These are phyloP conservation scores for Syncephalis fuscata DNA, from an alignment of 371 early-diverging fungal species.

Conservation along the genomic window DNA sequence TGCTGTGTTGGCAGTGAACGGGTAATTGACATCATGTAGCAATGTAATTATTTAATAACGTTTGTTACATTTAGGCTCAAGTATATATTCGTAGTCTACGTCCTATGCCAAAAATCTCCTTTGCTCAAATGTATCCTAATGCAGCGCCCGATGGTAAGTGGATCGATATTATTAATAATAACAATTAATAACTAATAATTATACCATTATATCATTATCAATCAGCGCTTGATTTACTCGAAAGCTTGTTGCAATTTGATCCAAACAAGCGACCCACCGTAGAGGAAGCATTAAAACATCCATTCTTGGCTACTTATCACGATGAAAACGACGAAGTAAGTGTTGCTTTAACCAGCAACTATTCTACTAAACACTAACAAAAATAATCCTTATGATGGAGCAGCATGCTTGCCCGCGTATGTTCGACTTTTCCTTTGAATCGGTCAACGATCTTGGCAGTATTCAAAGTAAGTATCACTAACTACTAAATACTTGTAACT, in stretches of 20 bases:
- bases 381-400: background rate
- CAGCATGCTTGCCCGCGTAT: conserved; percentile 39
- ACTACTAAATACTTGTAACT: conserved; percentile 2
- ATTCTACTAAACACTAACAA: background rate
- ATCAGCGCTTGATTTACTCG: conserved; percentile 65
- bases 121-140: conserved; percentile 60
- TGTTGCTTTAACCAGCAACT: background rate
- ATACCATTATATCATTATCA: conserved; percentile 20
- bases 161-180: too few relatives aligned
- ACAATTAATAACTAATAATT: background rate
- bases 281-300: conserved; percentile 66
- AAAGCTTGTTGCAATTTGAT: conserved; percentile 62
- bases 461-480: conserved; percentile 52
- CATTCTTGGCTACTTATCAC: conserved; percentile 59
- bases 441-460: conserved; percentile 63
- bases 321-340: conserved; percentile 55
- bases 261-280: conserved; percentile 66
- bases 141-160: conserved; percentile 29
- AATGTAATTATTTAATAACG: background rate
- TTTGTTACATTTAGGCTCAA: conserved; percentile 48
- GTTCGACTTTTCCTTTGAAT: conserved; percentile 91
- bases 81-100: conserved; percentile 88
- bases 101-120: conserved; percentile 75
- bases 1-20: conserved; percentile 64
- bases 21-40: conserved; percentile 14